Base-by-base conservation (phyloP, 1,284 basidiomycete species). In the Leccinum pachyderme region DNA sequence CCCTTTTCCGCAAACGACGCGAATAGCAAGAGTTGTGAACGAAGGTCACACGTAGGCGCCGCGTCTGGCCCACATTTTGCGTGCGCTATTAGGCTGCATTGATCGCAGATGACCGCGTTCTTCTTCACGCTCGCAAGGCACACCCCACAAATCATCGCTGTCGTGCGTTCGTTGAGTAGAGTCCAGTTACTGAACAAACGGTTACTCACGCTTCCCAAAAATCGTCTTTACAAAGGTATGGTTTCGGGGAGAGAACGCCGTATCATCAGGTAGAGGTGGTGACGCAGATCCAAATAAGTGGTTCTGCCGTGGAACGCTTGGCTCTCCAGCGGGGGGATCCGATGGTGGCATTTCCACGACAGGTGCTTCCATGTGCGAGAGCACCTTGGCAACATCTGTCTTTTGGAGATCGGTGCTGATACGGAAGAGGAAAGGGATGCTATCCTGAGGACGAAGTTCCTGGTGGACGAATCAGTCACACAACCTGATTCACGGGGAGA, bases 211-310 rank as follows among this genome's bases (percentile, higher is more conserved):
- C 77, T 95, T 95, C 66, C 88, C 87, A 71, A 97, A 97, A 3
- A 89, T 89, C 2, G 92, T 96, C 75, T 93, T 95, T 46, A 96
- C 89, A 67, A 96, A 94, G 6, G 82, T 81, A 64, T 97, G 95
- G 32, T 87, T 82, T 50, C 84, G 81, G 15, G 81, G 80, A 12
- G 77, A 79, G 58, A 82, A 80, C 46, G 65, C 54, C 2, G 85
- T 81, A 52, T 73, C 77, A 33, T 82, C 79, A 7, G 61, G 57
- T 15, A 69, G 53, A 61, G 73, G 53, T 75, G 73, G 53, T 75
- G 74, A 54, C 61, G 70, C 45, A 69, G 54, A 70, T 73, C 33
- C 72, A 56, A 76, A 74, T 29, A 79, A 80, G 33, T 76, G 43
- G 47, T 63, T 72, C 43, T 61, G 71, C 32, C 59, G 61, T 48